Evolutionary conservation across 352 stramenopile genomes (phyloP).

Genomic region (Pythium aphanidermatum): DNA sequence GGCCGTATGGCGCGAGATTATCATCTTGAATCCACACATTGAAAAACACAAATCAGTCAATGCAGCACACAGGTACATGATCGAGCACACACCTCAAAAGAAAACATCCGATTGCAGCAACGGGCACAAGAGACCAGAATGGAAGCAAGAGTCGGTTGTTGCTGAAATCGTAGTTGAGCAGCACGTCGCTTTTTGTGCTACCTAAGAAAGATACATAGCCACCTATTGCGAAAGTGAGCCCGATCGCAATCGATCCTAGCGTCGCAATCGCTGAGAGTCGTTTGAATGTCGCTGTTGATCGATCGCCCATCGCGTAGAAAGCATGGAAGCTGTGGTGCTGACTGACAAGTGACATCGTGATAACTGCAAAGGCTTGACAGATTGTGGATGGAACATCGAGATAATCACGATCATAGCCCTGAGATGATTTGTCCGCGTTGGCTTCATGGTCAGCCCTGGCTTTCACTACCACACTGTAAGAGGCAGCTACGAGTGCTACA

Average conservation of each 20-base stretch:
- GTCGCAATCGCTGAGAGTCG: constrained; percentile 25
- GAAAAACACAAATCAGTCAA: not conserved
- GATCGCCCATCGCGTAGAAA: constrained; percentile 37
- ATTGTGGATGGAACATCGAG: constrained; percentile 40
- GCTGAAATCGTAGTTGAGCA: constrained; percentile 40
- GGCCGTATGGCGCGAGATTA: constrained; percentile 38
- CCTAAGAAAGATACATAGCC: constrained; percentile 49
- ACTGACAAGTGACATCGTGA: constrained; percentile 31
- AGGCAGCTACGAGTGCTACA: constrained; percentile 22
- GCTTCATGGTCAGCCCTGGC: constrained; percentile 22
- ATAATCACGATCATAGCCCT: constrained; percentile 35
- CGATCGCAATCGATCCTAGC: constrained; percentile 26
- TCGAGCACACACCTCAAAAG: constrained; percentile 31
- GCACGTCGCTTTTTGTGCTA: constrained; percentile 31
- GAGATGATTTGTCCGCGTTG: constrained; percentile 19
- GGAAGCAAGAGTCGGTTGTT: constrained; percentile 23
- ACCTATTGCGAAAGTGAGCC: constrained; percentile 35
- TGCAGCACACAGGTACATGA: not conserved
- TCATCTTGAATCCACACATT: constrained; percentile 32
- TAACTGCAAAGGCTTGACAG: constrained; percentile 38
- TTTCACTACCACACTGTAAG: constrained; percentile 26
- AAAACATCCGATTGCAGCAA: constrained; percentile 34
- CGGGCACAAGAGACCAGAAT: constrained; percentile 42
- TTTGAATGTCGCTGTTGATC: constrained; percentile 31
- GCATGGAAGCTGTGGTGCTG: constrained; percentile 56